Base-by-base conservation (phyloP, 2,329 filamentous ascomycete species). In the Xylariaceae sp. region DNA sequence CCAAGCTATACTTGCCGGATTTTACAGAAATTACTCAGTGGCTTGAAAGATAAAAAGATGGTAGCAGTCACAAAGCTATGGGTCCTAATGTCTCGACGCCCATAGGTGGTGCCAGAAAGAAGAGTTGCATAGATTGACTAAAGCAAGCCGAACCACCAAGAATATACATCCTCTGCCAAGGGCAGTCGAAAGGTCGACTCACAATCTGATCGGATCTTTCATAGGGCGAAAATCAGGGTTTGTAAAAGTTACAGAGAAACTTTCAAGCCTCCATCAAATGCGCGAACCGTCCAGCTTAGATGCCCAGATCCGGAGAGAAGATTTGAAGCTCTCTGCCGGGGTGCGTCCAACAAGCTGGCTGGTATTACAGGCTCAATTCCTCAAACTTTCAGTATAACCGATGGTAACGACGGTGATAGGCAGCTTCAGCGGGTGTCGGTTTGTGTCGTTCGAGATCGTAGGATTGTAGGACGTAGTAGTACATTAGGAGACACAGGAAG, bases 161-260 rank as follows among this genome's bases (percentile, higher is more conserved):
- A 16, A 10, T 16, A 37, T 37, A 37, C 14, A 37, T 37, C 32
- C 6, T 37, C 14, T 37, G 12, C 9, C 32, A 37, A n/a, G 50
- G 45, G 47, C 44, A 63, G 52, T 50, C 57, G 32, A 58, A 44
- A 60, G 16, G 52, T 52, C 41, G 49, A 63, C 61, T 61, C 61
- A 65, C 63, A 44, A 59, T 61, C 59, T 61, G 60, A 66, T 60
- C 52, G 58, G 59, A 56, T 64, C 55, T 64, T 58, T 62, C 66
- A 67, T 68, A 62, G 59, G 61, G 56, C 61, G 60, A 52, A 56
- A 63, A 62, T 54, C 26, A 21, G 19, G 47, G 42, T 48, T 37
- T 55, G 45, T 48, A 49, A 51, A 51, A 57, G 56, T 43, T 21
- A 40, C 12, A 41, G 43, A n/a, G 40, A 23, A 54, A 40, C 29